Conservation (phyloP, 768 basidiomycete species). For the Strobilomyces confusus region DNA sequence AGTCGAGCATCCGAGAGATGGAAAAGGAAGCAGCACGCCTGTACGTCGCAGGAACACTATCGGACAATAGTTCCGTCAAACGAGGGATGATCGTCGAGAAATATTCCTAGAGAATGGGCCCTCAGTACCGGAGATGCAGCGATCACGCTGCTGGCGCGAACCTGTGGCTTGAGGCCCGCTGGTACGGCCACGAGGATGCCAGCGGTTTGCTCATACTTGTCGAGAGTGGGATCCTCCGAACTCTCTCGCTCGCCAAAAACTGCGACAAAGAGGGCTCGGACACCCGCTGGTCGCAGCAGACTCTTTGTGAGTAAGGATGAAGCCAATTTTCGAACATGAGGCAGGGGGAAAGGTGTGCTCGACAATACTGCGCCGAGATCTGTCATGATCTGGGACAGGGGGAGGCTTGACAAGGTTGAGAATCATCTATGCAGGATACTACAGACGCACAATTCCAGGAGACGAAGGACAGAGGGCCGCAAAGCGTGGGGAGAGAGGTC, state of each 20-base stretch:
- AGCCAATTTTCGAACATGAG: constrained; percentile 57
- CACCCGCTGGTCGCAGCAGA: constrained; percentile 64
- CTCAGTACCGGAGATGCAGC: not conserved
- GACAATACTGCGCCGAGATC: constrained; percentile 62
- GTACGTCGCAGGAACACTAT: constrained; percentile 36
- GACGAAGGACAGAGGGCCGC: constrained; percentile 48
- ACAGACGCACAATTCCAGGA: constrained; percentile 58
- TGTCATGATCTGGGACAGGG: constrained; percentile 61
- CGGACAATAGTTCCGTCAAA: constrained; percentile 47
- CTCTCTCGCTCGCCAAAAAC: constrained; percentile 61
- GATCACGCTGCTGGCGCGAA: constrained; percentile 28
- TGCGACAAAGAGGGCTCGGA: constrained; percentile 64
- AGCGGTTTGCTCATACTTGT: constrained; percentile 73
- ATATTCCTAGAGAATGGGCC: constrained; percentile 48
- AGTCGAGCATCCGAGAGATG: constrained; percentile 59
- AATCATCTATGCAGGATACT: constrained; percentile 8
- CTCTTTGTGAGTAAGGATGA: constrained; percentile 65
- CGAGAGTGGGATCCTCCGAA: constrained; percentile 50
- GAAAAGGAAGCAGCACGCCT: constrained; percentile 64
- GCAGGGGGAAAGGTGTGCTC: constrained; percentile 35
- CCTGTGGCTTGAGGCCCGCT: constrained; percentile 48
- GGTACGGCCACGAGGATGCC: constrained; percentile 64
- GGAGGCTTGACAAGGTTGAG: constrained; percentile 39
- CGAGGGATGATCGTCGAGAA: constrained; percentile 51
- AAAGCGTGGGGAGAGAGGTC: constrained; percentile 42